phyloP scores from a whole-genome alignment of 495 filamentous ascomycete species.

The Penicillium coprophilum region DNA sequence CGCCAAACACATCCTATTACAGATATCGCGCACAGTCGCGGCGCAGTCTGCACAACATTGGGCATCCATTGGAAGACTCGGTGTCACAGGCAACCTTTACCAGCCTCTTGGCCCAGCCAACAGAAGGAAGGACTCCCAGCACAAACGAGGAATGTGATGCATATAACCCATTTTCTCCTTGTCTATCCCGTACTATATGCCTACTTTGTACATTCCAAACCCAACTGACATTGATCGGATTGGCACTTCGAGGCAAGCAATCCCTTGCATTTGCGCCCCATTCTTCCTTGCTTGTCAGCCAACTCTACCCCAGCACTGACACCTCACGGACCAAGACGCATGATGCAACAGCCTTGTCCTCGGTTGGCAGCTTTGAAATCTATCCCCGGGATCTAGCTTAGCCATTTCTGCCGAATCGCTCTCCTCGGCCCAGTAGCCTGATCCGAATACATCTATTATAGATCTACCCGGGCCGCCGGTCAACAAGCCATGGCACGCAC shows the following conservation, averaged over 20 bases:
- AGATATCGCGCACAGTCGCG: constrained; percentile 3
- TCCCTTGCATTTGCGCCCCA: constrained; percentile 26
- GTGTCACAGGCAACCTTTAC: not conserved
- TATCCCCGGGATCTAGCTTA: constrained; percentile 7
- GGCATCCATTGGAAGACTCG: not conserved
- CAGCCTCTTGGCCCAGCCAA: not conserved
- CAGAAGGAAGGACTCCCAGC: not conserved
- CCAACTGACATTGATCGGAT: constrained; percentile 25
- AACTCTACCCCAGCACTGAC: constrained; percentile 17
- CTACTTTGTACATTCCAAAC: constrained; percentile 24
- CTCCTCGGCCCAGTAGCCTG: not conserved
- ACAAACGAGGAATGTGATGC: constrained; percentile 9
- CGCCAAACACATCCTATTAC: constrained; percentile 14
- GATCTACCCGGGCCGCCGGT: not conserved
- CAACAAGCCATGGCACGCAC: not conserved
- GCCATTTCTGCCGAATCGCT: constrained; percentile 16
- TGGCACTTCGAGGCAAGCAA: constrained; percentile 9
- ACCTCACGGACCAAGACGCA: constrained; percentile 20
- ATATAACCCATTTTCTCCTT: not conserved
- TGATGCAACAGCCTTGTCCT: constrained; percentile 18
- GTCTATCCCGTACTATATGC: constrained; percentile 13
- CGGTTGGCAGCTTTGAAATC: not conserved
- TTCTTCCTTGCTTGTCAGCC: constrained; percentile 28
- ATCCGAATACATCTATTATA: not conserved
- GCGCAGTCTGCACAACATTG: not conserved